These are phyloP conservation scores for Chytriomyces sp. DNA, from an alignment of 192 early-diverging fungal species.

Conservation along the genomic window DNA sequence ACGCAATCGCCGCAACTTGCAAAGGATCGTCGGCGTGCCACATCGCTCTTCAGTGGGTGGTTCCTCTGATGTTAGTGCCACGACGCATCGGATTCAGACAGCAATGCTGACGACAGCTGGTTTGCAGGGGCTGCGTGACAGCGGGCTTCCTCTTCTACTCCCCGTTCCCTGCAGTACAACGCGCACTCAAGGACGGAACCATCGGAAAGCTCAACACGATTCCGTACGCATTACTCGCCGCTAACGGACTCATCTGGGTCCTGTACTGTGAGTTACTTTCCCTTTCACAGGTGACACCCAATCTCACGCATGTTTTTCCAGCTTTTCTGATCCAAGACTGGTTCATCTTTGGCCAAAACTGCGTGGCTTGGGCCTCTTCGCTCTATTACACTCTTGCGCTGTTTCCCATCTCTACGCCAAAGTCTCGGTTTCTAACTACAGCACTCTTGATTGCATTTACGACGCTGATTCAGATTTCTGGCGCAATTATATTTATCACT, in stretches of 20 bases:
- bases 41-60: neutral
- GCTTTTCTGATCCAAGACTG: slow-evolving; percentile 1
- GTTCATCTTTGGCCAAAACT: slow-evolving; percentile 1
- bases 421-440: neutral
- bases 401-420: neutral
- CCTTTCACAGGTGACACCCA: neutral
- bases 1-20: too few relatives aligned
- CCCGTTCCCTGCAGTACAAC: slow-evolving; percentile 4
- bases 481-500: neutral
- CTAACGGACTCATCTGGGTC: slow-evolving; percentile 15
- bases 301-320: neutral
- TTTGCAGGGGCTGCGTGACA: slow-evolving; percentile 9
- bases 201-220: slow-evolving; percentile 12
- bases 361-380: neutral
- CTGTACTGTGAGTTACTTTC: slow-evolving; percentile 11
- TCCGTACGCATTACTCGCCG: slow-evolving; percentile 9
- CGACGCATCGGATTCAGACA: too few relatives aligned
- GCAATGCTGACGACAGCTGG: neutral
- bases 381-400: neutral
- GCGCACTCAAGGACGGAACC: neutral
- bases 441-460: neutral
- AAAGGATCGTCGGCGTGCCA: neutral
- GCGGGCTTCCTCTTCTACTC: neutral
- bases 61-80: neutral
- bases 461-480: neutral